Conservation (phyloP, 305 asterid species). For the Monarda citriodora region DNA sequence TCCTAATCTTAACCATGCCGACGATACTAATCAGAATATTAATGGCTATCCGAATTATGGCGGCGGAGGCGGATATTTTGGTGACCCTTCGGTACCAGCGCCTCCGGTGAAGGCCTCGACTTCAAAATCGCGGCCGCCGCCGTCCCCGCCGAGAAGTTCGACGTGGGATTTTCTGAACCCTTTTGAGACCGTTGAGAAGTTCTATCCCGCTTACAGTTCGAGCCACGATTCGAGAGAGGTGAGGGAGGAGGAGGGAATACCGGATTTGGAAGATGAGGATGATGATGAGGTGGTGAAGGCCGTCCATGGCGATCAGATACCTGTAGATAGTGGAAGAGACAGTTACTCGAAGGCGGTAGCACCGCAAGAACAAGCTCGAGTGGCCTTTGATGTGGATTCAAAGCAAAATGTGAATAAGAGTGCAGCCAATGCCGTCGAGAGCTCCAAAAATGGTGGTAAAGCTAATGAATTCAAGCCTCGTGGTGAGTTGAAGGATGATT, state of each 20-base stretch:
- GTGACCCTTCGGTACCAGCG: constrained; percentile 40
- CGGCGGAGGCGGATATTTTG: constrained; percentile 46
- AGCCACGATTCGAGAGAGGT: constrained; percentile 80
- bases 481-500: constrained; percentile 56
- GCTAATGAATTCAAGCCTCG: constrained; percentile 62
- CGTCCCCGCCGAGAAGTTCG: constrained; percentile 77
- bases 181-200: constrained; percentile 71
- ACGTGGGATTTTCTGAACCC: constrained; percentile 96
- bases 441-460: constrained; percentile 46
- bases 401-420: constrained; percentile 77
- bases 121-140: constrained; percentile 81
- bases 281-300: constrained; percentile 64
- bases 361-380: constrained; percentile 45
- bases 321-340: constrained; percentile 45
- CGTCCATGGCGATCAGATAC: constrained; percentile 73
- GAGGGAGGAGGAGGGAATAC: constrained; percentile 98
- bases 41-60: constrained; percentile 35
- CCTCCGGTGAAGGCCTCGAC: constrained; percentile 37
- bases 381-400: constrained; percentile 37
- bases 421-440: constrained; percentile 54
- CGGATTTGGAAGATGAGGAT: constrained; percentile 95
- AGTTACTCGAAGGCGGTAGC: constrained; percentile 39
- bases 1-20: constrained; percentile 31
- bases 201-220: constrained; percentile 62
- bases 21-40: constrained; percentile 26